A percentile compares a stretch with the other conserved stretches of the same genome.
phyloP scores from a whole-genome alignment of 1,284 basidiomycete genomes.

The Tilletia caries region DNA sequence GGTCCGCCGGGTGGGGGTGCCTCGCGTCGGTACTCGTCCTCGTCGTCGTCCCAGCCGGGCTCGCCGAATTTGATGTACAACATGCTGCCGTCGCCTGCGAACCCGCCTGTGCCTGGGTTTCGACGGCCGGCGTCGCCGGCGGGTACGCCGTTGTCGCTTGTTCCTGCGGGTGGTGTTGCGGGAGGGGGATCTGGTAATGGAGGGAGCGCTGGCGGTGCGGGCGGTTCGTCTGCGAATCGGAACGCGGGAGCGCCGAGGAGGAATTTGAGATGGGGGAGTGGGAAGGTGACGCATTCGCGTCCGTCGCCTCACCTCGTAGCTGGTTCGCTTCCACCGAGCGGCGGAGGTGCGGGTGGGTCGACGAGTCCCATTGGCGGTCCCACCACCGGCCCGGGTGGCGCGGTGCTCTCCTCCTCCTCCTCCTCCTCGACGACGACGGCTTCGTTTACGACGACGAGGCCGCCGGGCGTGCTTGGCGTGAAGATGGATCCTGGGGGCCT shows the following conservation, averaged over 20 bases:
- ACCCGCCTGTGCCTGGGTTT: constrained; percentile 7
- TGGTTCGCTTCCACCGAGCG: background rate
- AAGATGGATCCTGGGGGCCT: too few relatives aligned
- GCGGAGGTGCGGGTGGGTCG: background rate
- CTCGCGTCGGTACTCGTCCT: background rate
- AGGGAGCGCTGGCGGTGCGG: constrained; percentile 11
- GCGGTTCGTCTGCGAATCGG: constrained; percentile 24
- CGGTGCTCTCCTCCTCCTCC: too few relatives aligned
- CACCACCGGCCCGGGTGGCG: too few relatives aligned
- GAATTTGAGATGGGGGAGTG: constrained; percentile 50
- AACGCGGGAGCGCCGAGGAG: constrained; percentile 35
- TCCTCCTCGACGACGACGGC: background rate
- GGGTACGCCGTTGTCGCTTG: constrained; percentile 23
- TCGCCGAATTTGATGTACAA: background rate
- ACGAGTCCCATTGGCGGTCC: background rate
- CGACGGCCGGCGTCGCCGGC: constrained; percentile 21
- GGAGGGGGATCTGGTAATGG: constrained; percentile 26
- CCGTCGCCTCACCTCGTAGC: background rate
- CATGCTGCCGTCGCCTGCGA: background rate
- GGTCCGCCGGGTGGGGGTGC: background rate
- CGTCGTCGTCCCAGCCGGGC: background rate
- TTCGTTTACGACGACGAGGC: background rate
- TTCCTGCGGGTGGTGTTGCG: constrained; percentile 19
- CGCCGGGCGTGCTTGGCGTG: background rate
- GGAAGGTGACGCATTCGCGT: constrained; percentile 34